These are phyloP conservation scores for Dictyostelium gargantuum DNA, from an alignment of 208 protist genomes.

Conservation along the genomic window DNA sequence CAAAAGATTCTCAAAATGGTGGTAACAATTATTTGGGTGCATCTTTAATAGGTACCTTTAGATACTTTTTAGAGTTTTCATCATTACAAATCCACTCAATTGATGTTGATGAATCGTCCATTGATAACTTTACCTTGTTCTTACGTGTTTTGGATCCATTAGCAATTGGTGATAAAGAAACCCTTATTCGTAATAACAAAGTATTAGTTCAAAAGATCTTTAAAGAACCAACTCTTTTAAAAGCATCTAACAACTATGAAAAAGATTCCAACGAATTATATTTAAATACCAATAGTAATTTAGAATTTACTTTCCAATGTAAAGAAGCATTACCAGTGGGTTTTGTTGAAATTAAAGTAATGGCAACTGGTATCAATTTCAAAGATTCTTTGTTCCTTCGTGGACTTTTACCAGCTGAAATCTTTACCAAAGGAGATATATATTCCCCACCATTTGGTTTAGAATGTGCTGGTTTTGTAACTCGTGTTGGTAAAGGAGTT, in stretches of 20 bases:
- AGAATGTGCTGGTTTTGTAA: conserved; percentile 80
- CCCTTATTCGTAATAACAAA: neutral
- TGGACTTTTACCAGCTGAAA: conserved; percentile 34
- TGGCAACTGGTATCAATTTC: conserved; percentile 44
- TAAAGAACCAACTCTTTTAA: neutral
- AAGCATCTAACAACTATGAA: neutral
- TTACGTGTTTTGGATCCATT: neutral
- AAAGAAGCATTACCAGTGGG: neutral
- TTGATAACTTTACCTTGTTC: neutral
- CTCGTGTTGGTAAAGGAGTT: conserved; percentile 61
- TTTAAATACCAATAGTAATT: conserved; percentile 7
- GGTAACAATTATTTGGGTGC: conserved; percentile 35
- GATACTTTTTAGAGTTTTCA: conserved; percentile 37
- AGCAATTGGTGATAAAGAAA: conserved; percentile 13
- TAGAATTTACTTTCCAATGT: neutral
- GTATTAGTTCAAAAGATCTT: conserved; percentile 1
- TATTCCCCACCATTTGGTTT: conserved; percentile 69
- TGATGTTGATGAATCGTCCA: neutral
- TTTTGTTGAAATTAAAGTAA: conserved; percentile 41
- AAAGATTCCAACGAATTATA: neutral
- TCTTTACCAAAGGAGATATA: conserved; percentile 28
- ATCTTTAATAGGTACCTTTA: conserved; percentile 18
- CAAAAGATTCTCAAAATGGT: neutral
- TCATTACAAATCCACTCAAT: neutral
- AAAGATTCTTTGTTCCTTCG: conserved; percentile 37